These are phyloP conservation scores for Dipodascopsis tothii DNA, from an alignment of 805 yeast species.

Conservation along the genomic window DNA sequence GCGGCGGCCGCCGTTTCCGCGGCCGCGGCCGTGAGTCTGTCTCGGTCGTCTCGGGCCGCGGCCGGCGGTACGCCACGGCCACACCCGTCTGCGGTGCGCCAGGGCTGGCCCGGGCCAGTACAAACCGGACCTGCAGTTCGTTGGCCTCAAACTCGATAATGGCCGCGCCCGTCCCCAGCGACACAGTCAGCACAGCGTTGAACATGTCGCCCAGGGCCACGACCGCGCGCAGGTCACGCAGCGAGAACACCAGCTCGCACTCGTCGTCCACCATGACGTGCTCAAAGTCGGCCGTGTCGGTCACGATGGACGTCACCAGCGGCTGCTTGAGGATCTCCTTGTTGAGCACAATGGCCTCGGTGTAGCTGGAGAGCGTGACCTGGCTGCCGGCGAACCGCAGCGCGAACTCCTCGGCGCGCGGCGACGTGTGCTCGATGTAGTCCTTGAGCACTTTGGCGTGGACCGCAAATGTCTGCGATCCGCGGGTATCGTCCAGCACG, in stretches of 20 bases:
- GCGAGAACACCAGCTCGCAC: conserved; percentile 9
- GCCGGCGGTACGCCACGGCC: no score
- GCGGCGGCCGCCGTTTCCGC: no score
- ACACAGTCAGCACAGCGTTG: conserved; percentile 6
- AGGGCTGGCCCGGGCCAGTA: no score
- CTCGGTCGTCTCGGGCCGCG: no score
- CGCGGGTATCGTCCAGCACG: conserved; percentile 15
- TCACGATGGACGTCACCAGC: conserved; percentile 16
- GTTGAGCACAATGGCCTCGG: conserved; percentile 7
- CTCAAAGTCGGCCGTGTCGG: conserved; percentile 8
- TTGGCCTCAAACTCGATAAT: conserved; percentile 9
- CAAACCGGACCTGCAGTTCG: conserved; percentile 2
- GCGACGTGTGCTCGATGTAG: conserved; percentile 19
- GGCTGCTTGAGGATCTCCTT: conserved; percentile 18
- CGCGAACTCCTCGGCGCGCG: conserved; percentile 17
- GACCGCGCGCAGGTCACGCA: conserved; percentile 14
- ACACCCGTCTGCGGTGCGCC: no score
- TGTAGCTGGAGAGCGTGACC: conserved; percentile 12
- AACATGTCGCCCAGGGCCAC: conserved; percentile 12
- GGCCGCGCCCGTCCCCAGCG: no score
- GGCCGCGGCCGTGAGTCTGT: no score
- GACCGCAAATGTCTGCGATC: conserved; percentile 8
- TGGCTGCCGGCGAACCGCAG: conserved; percentile 7
- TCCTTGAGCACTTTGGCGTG: conserved; percentile 9
- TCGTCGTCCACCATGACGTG: conserved; percentile 4